Evolutionary conservation across 768 basidiomycete species (phyloP).

Genomic region (Amanita thiersii): DNA sequence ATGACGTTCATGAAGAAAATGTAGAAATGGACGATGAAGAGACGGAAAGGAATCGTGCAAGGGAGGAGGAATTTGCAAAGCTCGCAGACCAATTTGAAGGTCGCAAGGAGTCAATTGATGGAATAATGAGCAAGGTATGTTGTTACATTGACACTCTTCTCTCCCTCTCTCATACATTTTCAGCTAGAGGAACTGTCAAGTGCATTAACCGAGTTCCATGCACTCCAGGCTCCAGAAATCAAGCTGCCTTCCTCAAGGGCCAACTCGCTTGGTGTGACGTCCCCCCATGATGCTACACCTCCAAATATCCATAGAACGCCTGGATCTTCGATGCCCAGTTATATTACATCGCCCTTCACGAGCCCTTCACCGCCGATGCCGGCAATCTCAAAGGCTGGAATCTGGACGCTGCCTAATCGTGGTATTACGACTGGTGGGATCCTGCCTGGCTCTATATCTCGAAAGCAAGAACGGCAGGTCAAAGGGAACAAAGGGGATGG

Average conservation of each 20-base stretch:
- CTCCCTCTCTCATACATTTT: too few species aligned
- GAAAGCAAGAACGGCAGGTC: not conserved
- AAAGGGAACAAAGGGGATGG: not conserved
- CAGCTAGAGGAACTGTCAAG: constrained; percentile 54
- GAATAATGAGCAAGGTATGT: constrained; percentile 66
- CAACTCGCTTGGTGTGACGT: constrained; percentile 9
- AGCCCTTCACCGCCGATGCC: not conserved
- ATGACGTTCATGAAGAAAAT: constrained; percentile 39
- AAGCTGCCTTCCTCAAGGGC: constrained; percentile 27
- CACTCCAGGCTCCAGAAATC: constrained; percentile 36
- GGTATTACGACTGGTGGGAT: not conserved
- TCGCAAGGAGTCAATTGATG: constrained; percentile 58
- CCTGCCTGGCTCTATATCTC: constrained; percentile 1
- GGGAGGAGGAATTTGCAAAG: constrained; percentile 63
- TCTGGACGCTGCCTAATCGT: not conserved
- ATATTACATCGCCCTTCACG: not conserved
- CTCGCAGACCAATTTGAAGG: constrained; percentile 63
- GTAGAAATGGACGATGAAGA: constrained; percentile 47
- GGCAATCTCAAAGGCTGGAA: not conserved
- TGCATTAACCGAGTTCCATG: constrained; percentile 41
- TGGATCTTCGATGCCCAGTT: not conserved
- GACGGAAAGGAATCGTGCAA: constrained; percentile 41
- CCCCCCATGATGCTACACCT: not conserved
- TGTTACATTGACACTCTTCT: too few species aligned
- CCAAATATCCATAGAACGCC: not conserved